These are phyloP conservation scores for Drosera spatulata DNA, from an alignment of 179 eudicot species.

Conservation along the genomic window DNA sequence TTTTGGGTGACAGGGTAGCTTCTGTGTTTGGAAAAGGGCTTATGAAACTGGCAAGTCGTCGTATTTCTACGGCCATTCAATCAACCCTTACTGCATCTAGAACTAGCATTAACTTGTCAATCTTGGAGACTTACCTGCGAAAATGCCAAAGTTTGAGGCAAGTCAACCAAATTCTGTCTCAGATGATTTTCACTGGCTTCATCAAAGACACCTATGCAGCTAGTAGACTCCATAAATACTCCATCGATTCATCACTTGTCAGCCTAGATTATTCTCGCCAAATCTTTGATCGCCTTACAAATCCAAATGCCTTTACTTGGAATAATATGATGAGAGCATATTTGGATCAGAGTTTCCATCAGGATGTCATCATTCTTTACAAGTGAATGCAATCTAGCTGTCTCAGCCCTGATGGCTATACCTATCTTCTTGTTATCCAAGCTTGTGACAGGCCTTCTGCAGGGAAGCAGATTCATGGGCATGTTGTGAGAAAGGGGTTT, in stretches of 20 bases:
- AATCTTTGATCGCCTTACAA: conserved; percentile 29
- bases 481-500: conserved; percentile 56
- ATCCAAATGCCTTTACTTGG: conserved; percentile 47
- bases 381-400: conserved; percentile 24
- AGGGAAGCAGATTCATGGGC: conserved; percentile 55
- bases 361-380: conserved; percentile 31
- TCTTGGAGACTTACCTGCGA: conserved; percentile 35
- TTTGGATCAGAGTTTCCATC: conserved; percentile 12
- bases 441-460: conserved; percentile 27
- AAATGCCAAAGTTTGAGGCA: conserved; percentile 27
- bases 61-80: conserved; percentile 22
- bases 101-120: conserved; percentile 33
- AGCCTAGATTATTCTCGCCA: conserved; percentile 27
- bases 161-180: conserved; percentile 51
- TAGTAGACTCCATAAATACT: conserved; percentile 43
- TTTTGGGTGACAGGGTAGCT: no score
- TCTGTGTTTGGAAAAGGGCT: conserved; percentile 6
- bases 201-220: conserved; percentile 51
- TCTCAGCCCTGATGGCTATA: conserved; percentile 36
- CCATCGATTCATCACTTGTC: conserved; percentile 27
- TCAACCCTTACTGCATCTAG: conserved; percentile 10
- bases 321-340: conserved; percentile 61
- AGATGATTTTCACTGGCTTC: conserved; percentile 37
- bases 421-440: conserved; percentile 41
- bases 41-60: conserved; percentile 21